Base-by-base conservation (phyloP, 140 eudicot genomes). In the Bidens hawaiensis region DNA sequence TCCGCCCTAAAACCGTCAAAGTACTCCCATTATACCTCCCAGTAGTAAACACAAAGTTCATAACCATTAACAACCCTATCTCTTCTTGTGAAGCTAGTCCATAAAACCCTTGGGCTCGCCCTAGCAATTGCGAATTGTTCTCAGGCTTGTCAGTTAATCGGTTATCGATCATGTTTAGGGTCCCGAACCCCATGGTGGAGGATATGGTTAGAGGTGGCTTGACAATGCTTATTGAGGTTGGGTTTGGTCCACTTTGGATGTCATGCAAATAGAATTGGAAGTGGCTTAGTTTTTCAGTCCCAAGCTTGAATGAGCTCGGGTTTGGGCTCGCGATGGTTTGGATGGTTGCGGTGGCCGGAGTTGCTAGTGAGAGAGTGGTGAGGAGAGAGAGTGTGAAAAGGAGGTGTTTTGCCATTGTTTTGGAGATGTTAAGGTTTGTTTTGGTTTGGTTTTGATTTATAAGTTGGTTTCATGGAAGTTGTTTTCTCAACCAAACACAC, bases 101-200 rank as follows among this genome's bases (percentile, higher is more conserved):
- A 12, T 55, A 55, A 16, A 55, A 55, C 62, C 62, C 62, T 30
- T 55, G 62, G 0, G 62, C 62, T 17, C 62, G 62, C 62, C 62
- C 62, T 3, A 55, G 18, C 9, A 55, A 2, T 42, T 17, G 21
- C n/a, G 62, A 55, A 5, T 16, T 15, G 4, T 55, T 55, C 8
- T 55, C 62, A 6, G 62, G 42, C 1, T 17, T 55, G 1, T 55
- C 62, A 1, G 62, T 55, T 5, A 55, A 16, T 9, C 24, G 62
- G 10, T 55, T 21, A 6, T 55, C 62, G n/a, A 55, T 55, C 62
- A 55, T 55, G 42, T 55, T 55, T 28, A 55, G n/a, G 1, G 62
- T 28, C 0, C 62, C 62, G 21, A 55, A 55, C 11, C 62, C 62
- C 0, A 42, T 55, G 62, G 62, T 5, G 3, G 61, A 1, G 5